Evolutionary conservation across 2,329 filamentous ascomycete genomes (phyloP).

Genomic region (Fusarium vanettenii): DNA sequence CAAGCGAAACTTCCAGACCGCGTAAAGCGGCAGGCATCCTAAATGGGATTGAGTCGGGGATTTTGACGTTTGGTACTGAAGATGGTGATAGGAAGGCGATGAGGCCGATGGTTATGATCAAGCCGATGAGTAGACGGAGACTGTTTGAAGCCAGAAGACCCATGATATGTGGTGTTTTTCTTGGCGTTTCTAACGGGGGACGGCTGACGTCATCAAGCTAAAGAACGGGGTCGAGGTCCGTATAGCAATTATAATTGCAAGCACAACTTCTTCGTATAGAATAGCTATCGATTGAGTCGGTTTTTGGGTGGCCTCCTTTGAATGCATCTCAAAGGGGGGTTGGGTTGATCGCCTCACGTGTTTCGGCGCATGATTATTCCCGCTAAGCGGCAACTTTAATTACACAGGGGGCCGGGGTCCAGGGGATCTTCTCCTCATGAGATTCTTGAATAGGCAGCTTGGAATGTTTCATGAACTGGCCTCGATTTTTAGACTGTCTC

Average conservation of each 20-base stretch:
- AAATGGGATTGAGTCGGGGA: slow-evolving; percentile 23
- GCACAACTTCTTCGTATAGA: not conserved
- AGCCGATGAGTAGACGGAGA: slow-evolving; percentile 35
- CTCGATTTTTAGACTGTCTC: not conserved
- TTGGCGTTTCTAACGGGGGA: not conserved
- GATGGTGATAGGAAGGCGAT: slow-evolving; percentile 33
- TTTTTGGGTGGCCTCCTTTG: not conserved
- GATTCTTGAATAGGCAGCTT: not conserved
- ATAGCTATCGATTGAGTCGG: not conserved
- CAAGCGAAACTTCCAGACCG: slow-evolving; percentile 48
- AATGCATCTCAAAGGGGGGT: not conserved
- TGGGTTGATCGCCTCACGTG: not conserved
- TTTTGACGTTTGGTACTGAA: slow-evolving; percentile 1
- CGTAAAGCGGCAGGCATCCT: slow-evolving; percentile 32
- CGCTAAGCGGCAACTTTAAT: not conserved
- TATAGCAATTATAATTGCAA: not conserved
- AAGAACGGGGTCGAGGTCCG: not conserved
- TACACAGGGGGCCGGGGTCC: not conserved
- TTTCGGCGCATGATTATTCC: not conserved
- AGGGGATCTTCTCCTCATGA: not conserved
- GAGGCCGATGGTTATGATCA: slow-evolving; percentile 35
- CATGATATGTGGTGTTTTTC: slow-evolving; percentile 15
- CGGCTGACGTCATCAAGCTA: not conserved
- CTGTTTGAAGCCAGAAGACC: slow-evolving; percentile 30
- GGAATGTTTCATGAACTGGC: not conserved